Percentiles rank a stretch among this genome's conserved stretches.
Conservation (phyloP, 306 rosid genomes). For the Potentilla sterilis region DNA sequence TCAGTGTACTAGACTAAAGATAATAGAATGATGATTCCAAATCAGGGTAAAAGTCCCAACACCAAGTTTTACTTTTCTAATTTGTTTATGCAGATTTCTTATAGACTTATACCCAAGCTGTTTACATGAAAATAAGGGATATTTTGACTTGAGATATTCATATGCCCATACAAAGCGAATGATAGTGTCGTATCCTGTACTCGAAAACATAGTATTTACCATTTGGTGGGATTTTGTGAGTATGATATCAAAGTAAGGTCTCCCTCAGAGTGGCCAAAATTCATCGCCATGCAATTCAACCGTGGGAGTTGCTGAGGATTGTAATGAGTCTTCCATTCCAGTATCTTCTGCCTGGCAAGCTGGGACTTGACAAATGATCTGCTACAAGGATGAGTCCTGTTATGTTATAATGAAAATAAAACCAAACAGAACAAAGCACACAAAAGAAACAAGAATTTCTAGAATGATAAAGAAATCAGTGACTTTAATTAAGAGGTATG, state of each 20-base stretch:
- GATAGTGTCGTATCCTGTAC: not conserved
- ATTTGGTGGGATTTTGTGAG: constrained; percentile 29
- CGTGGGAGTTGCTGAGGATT: not conserved
- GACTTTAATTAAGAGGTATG: too few relatives aligned
- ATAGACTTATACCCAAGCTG: not conserved
- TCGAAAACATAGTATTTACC: constrained; percentile 29
- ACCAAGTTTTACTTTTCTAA: not conserved
- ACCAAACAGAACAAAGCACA: not conserved
- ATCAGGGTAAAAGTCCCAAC: not conserved
- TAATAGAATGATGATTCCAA: not conserved
- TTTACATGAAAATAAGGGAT: not conserved
- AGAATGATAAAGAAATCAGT: too few relatives aligned
- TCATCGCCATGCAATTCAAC: constrained; percentile 30
- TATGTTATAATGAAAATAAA: not conserved
- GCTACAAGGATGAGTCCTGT: not conserved
- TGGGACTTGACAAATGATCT: not conserved
- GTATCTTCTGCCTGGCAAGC: not conserved
- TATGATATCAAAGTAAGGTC: constrained; percentile 30
- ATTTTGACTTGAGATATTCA: not conserved
- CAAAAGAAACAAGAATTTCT: not conserved
- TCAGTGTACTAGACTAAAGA: not conserved
- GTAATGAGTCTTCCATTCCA: constrained; percentile 5
- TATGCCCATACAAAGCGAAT: not conserved
- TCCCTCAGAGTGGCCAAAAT: constrained; percentile 46
- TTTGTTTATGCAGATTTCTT: not conserved